Conservation (phyloP, 805 yeast species). For the Hanseniaspora taiwanica region DNA sequence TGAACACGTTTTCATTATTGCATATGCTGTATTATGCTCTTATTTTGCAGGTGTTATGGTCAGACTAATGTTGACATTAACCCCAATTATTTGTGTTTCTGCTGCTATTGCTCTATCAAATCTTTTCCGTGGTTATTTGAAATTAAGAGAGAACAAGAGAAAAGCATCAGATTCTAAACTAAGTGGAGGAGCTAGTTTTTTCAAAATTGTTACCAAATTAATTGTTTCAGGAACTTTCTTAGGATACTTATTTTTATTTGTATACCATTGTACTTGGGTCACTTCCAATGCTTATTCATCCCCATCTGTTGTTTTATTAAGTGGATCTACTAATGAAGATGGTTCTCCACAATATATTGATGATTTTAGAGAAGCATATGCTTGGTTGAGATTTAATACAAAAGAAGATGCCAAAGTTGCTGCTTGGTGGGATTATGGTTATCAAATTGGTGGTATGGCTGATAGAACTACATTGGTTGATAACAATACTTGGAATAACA, state of each 20-base stretch:
- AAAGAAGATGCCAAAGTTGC: constrained; percentile 90
- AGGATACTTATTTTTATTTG: constrained; percentile 68
- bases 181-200: constrained; percentile 1
- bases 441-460: constrained; percentile 99
- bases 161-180: constrained; percentile 1
- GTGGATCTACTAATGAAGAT: constrained; percentile 50
- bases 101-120: constrained; percentile 83
- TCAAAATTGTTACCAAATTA: constrained; percentile 31
- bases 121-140: constrained; percentile 68
- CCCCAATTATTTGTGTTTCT: constrained; percentile 90
- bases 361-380: constrained; percentile 97
- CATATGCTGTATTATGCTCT: constrained; percentile 85
- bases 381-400: constrained; percentile 97
- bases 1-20: constrained; percentile 86
- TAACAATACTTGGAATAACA: constrained; percentile 98
- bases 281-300: constrained; percentile 92
- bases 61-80: constrained; percentile 89
- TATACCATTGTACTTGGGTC: constrained; percentile 94
- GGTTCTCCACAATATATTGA: constrained; percentile 80
- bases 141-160: constrained; percentile 29
- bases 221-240: constrained; percentile 55
- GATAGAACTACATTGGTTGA: constrained; percentile 97
- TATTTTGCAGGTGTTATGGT: constrained; percentile 99
- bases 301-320: constrained; percentile 90
- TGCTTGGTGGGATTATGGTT: constrained; percentile 99